Evolutionary conservation across 805 yeast species (phyloP).

Genomic region (Novakomyces olei): DNA sequence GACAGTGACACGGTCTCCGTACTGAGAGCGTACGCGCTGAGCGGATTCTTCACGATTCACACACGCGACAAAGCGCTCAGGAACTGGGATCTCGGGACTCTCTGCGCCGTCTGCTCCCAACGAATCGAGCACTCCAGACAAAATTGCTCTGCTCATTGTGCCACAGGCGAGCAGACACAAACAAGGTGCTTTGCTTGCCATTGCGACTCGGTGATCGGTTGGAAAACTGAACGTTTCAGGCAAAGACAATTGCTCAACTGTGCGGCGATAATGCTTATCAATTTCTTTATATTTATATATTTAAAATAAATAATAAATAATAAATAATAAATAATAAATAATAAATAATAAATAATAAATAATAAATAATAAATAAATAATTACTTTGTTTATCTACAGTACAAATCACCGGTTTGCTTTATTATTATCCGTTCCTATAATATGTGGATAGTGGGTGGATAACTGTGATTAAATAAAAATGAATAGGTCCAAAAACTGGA

Average conservation of each 20-base stretch:
- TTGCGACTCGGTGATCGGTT: neutral
- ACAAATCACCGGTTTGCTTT: too few relatives aligned
- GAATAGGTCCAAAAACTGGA: too few relatives aligned
- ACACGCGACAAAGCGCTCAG: slow-evolving; percentile 57
- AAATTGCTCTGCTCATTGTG: slow-evolving; percentile 84
- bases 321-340: too few relatives aligned
- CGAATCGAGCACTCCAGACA: slow-evolving; percentile 46
- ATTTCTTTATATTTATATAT: neutral
- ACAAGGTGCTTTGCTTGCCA: neutral
- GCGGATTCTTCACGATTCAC: slow-evolving; percentile 35
- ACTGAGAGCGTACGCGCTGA: slow-evolving; percentile 25
- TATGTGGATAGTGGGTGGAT: too few relatives aligned
- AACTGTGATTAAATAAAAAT: too few relatives aligned
- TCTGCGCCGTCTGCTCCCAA: slow-evolving; percentile 11
- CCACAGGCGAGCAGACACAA: slow-evolving; percentile 78
- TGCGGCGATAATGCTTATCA: neutral
- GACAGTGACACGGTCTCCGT: slow-evolving; percentile 25
- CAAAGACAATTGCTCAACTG: too few relatives aligned
- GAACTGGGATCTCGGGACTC: slow-evolving; percentile 25
- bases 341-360: too few relatives aligned
- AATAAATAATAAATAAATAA: too few relatives aligned
- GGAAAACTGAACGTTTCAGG: too few relatives aligned
- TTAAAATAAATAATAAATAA: neutral
- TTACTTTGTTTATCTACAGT: too few relatives aligned
- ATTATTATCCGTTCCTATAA: too few relatives aligned